Evolutionary conservation across 257 asterid species (phyloP).

Genomic region (Parsonsia alboflavescens): DNA sequence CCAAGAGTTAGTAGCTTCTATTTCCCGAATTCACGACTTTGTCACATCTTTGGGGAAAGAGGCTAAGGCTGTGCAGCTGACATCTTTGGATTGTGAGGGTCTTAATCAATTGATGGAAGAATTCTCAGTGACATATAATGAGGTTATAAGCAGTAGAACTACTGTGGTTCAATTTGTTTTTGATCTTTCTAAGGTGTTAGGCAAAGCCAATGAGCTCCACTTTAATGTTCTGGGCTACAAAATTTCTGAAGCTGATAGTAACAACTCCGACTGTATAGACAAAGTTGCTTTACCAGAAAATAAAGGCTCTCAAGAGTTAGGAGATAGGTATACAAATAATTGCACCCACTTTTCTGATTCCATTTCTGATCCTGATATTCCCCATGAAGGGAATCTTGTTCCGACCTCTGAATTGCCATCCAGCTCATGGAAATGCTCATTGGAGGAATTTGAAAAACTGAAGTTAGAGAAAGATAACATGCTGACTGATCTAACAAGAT

Average conservation of each 20-base stretch:
- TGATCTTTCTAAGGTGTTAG: conserved; percentile 61
- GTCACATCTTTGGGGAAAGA: conserved; percentile 63
- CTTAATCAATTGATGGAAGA: conserved; percentile 38
- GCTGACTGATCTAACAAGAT: conserved; percentile 53
- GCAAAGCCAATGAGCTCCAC: conserved; percentile 63
- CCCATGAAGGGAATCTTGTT: conserved; percentile 67
- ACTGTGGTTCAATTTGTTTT: conserved; percentile 52
- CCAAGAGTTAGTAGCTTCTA: conserved; percentile 53
- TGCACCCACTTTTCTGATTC: conserved; percentile 69
- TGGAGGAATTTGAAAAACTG: conserved; percentile 81
- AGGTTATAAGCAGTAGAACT: conserved; percentile 33
- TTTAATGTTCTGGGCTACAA: conserved; percentile 64
- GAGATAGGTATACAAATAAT: conserved; percentile 50
- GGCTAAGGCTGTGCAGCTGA: conserved; percentile 51
- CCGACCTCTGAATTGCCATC: conserved; percentile 70
- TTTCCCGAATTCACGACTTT: conserved; percentile 59
- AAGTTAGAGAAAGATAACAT: conserved; percentile 69
- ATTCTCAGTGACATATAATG: conserved; percentile 53
- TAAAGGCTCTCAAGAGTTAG: conserved; percentile 45
- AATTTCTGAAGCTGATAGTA: conserved; percentile 64
- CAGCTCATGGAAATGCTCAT: conserved; percentile 66
- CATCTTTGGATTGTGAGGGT: conserved; percentile 50
- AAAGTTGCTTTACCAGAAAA: conserved; percentile 87
- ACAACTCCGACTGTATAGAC: conserved; percentile 76
- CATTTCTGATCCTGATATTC: conserved; percentile 69